These are phyloP conservation scores for Ulmus americana DNA, from an alignment of 331 rosid genomes.

Conservation along the genomic window DNA sequence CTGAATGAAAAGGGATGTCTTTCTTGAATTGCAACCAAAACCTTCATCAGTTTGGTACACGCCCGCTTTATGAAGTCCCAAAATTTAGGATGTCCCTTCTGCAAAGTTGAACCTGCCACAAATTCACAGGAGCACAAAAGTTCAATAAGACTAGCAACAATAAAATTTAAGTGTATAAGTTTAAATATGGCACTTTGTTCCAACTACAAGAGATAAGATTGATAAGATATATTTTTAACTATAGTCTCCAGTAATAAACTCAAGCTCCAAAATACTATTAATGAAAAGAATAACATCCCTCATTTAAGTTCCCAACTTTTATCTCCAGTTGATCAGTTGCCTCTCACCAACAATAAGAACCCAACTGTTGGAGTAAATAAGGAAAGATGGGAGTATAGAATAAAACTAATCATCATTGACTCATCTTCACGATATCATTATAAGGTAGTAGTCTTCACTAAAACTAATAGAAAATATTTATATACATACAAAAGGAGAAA, in stretches of 20 bases:
- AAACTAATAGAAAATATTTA: too few relatives aligned
- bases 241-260: background rate
- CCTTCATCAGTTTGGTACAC: conserved; percentile 79
- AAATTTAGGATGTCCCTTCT: conserved; percentile 57
- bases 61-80: conserved; percentile 80
- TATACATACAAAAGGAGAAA: background rate
- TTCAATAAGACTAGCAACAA: background rate
- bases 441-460: too few relatives aligned
- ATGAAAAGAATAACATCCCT: background rate
- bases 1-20: conserved; percentile 91
- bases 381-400: background rate
- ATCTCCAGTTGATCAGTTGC: background rate
- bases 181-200: background rate
- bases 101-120: conserved; percentile 77
- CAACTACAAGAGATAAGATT: background rate
- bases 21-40: conserved; percentile 78
- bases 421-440: background rate
- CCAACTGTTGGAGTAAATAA: background rate
- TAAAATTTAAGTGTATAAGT: background rate
- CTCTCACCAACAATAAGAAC: background rate
- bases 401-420: background rate
- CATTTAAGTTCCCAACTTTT: background rate
- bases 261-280: background rate
- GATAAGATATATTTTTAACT: background rate
- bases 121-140: conserved; percentile 12